Evolutionary conservation across 306 rosid genomes (phyloP).

Genomic region (Pyrus bretschneideri): DNA sequence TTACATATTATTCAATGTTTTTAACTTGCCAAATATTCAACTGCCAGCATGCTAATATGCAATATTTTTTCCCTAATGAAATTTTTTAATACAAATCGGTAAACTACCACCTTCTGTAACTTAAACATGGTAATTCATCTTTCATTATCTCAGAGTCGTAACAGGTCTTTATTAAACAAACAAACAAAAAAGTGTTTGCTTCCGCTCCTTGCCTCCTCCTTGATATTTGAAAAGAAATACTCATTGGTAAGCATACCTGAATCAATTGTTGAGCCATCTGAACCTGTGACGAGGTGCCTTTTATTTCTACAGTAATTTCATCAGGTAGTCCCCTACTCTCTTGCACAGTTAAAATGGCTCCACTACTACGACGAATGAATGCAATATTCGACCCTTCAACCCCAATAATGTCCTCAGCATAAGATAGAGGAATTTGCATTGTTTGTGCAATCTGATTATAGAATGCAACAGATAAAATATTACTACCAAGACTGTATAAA

Average conservation of each 20-base stretch:
- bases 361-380: slow-evolving; percentile 83
- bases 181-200: not conserved
- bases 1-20: not conserved
- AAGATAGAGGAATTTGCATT: slow-evolving; percentile 93
- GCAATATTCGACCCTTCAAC: slow-evolving; percentile 87
- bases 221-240: not conserved
- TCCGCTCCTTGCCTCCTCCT: not conserved
- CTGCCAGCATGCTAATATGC: not conserved
- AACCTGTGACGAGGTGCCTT: slow-evolving; percentile 88
- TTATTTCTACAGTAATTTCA: slow-evolving; percentile 89
- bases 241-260: slow-evolving; percentile 47
- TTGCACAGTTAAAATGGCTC: slow-evolving; percentile 84
- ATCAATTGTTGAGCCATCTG: slow-evolving; percentile 85
- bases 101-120: not conserved
- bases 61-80: not conserved
- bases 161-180: not conserved
- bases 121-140: not conserved
- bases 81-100: no score
- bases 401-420: slow-evolving; percentile 94
- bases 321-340: slow-evolving; percentile 86
- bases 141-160: not conserved
- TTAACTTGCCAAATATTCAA: not conserved
- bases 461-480: slow-evolving; percentile 1
- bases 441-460: slow-evolving; percentile 75
- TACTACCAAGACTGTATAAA: slow-evolving; percentile 10